A percentile compares a stretch with the other conserved stretches of the same genome.
Evolutionary conservation across 2,329 filamentous ascomycete species (phyloP).

Genomic region (Alternaria sp.): DNA sequence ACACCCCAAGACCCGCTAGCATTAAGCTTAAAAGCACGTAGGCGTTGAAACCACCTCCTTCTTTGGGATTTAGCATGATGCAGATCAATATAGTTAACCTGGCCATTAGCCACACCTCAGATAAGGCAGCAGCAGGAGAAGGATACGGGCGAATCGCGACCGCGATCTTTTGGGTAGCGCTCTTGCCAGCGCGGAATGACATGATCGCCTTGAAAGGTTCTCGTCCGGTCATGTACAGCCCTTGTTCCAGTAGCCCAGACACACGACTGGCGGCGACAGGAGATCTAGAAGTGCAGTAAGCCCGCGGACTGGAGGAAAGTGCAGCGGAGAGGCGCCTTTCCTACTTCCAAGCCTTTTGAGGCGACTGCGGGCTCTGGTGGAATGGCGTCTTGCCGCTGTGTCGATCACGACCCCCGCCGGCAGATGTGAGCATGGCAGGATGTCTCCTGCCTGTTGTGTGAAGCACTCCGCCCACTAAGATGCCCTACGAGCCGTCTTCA

Average conservation of each 20-base stretch:
- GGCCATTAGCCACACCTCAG: conserved; percentile 28
- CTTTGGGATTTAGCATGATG: conserved; percentile 29
- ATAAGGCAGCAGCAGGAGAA: conserved; percentile 33
- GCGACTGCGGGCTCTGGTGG: conserved; percentile 9
- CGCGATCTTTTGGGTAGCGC: conserved; percentile 3
- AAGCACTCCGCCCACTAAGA: conserved; percentile 7
- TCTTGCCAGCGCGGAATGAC: background rate
- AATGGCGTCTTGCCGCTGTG: conserved; percentile 7
- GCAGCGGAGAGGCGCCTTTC: background rate
- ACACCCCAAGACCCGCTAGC: conserved; percentile 33
- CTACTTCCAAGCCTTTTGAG: conserved; percentile 9
- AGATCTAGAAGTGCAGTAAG: background rate
- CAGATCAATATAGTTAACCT: conserved; percentile 37
- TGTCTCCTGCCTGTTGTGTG: conserved; percentile 19
- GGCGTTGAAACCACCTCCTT: conserved; percentile 39
- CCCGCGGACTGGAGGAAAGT: background rate
- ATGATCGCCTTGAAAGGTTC: background rate
- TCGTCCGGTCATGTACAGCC: background rate
- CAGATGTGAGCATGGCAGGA: background rate
- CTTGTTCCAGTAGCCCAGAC: background rate
- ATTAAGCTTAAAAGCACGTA: conserved; percentile 45
- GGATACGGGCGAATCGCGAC: conserved; percentile 5
- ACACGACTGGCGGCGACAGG: background rate
- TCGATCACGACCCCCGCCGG: conserved; percentile 9
- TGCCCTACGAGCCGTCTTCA: background rate